Evolutionary conservation across 2,329 filamentous ascomycete genomes (phyloP).

Genomic region (Diaporthe ilicicola): DNA sequence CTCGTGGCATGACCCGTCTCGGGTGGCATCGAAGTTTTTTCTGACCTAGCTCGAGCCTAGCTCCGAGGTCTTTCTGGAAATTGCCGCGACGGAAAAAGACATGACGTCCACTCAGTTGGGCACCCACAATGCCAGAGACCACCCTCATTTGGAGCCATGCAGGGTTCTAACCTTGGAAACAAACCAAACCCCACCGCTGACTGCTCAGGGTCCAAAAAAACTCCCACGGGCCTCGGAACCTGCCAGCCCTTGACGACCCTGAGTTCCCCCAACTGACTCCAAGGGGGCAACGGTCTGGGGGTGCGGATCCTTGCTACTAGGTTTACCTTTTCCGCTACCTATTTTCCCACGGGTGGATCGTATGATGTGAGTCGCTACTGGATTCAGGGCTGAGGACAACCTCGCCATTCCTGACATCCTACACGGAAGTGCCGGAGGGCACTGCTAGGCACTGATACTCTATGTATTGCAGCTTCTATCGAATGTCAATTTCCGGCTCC

Average conservation of each 20-base stretch:
- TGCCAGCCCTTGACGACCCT: background rate
- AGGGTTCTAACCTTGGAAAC: slow-evolving; percentile 8
- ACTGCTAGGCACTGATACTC: background rate
- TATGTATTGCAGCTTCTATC: background rate
- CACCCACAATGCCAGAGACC: background rate
- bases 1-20: background rate
- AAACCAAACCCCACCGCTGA: background rate
- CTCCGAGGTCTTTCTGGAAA: no score
- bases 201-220: background rate
- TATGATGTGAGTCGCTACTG: slow-evolving; percentile 1
- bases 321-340: background rate
- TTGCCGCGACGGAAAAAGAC: background rate
- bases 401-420: slow-evolving; percentile 1
- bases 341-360: background rate
- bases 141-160: background rate
- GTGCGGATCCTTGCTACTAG: background rate
- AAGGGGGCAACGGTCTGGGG: slow-evolving; percentile 2
- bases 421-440: background rate
- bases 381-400: slow-evolving; percentile 1
- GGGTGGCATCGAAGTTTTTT: background rate
- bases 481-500: slow-evolving; percentile 1
- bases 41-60: background rate
- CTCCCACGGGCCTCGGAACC: background rate
- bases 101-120: background rate
- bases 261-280: background rate